Evolutionary conservation across 2,329 filamentous ascomycete genomes (phyloP).

Genomic region (Davidsoniella australis): DNA sequence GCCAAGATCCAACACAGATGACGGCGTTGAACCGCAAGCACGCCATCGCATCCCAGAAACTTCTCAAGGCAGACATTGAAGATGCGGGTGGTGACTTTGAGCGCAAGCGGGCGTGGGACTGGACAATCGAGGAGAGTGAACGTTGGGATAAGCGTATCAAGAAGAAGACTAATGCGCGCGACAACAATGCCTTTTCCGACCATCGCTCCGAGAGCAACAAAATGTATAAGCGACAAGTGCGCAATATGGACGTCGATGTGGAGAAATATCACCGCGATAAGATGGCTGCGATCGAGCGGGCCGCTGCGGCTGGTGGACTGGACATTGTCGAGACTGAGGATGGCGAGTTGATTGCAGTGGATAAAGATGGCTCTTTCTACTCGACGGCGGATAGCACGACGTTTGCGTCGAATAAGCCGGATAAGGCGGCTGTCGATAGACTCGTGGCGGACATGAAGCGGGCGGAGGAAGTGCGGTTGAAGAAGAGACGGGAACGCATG

Average conservation of each 20-base stretch:
- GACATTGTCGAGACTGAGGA: conserved; percentile 93
- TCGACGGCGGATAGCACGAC: conserved; percentile 68
- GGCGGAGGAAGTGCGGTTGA: conserved; percentile 71
- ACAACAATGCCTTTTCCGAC: conserved; percentile 81
- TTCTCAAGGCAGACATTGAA: conserved; percentile 80
- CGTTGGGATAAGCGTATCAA: conserved; percentile 81
- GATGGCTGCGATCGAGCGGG: conserved; percentile 65
- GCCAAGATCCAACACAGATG: conserved; percentile 61
- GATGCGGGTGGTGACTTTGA: conserved; percentile 83
- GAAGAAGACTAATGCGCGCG: conserved; percentile 65
- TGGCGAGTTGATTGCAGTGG: conserved; percentile 84
- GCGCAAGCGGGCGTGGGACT: conserved; percentile 96
- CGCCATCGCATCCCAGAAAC: conserved; percentile 77
- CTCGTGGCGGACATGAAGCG: conserved; percentile 74
- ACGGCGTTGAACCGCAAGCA: conserved; percentile 68
- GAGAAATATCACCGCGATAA: conserved; percentile 81
- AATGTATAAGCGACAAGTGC: conserved; percentile 81
- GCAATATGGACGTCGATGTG: conserved; percentile 54
- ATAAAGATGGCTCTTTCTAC: conserved; percentile 81
- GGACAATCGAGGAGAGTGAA: conserved; percentile 89
- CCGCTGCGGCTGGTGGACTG: conserved; percentile 66
- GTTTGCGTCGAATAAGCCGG: conserved; percentile 72
- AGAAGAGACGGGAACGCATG: conserved; percentile 69
- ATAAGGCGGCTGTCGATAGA: conserved; percentile 72
- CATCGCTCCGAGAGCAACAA: conserved; percentile 78